These are phyloP conservation scores for Spatholobus suberectus DNA, from an alignment of 306 rosid species.

Conservation along the genomic window DNA sequence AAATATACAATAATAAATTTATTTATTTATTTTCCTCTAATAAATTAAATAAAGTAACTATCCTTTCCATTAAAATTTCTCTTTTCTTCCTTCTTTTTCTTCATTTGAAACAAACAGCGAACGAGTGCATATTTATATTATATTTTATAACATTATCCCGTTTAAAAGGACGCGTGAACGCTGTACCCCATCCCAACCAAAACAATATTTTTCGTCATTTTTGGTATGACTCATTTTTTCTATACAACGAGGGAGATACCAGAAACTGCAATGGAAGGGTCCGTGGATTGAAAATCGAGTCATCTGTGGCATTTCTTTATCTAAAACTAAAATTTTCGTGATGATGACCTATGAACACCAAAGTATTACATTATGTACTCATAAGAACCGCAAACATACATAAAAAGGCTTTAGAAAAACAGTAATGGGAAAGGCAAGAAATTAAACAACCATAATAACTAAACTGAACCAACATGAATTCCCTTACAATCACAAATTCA, in stretches of 20 bases:
- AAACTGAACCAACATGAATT: neutral
- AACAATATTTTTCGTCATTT: neutral
- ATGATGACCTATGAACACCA: neutral
- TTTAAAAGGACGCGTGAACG: neutral
- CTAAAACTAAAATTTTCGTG: neutral
- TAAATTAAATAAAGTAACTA: no score
- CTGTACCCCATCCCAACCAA: neutral
- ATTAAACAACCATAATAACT: neutral
- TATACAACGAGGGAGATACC: neutral
- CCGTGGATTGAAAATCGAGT: neutral
- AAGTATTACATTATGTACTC: constrained; percentile 3
- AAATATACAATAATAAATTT: neutral
- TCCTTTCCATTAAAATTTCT: no score
- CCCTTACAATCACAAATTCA: neutral
- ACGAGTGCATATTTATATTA: no score
- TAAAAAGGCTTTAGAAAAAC: neutral
- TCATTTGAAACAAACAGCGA: no score
- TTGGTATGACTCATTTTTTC: neutral
- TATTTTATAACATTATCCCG: neutral
- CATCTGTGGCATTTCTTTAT: neutral
- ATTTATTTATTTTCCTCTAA: no score
- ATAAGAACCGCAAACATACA: neutral
- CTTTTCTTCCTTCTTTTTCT: no score
- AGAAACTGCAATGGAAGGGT: neutral
- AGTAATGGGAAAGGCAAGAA: neutral